phyloP scores from a whole-genome alignment of 2,329 filamentous ascomycete species.

The Dryadomyces sulphureus region DNA sequence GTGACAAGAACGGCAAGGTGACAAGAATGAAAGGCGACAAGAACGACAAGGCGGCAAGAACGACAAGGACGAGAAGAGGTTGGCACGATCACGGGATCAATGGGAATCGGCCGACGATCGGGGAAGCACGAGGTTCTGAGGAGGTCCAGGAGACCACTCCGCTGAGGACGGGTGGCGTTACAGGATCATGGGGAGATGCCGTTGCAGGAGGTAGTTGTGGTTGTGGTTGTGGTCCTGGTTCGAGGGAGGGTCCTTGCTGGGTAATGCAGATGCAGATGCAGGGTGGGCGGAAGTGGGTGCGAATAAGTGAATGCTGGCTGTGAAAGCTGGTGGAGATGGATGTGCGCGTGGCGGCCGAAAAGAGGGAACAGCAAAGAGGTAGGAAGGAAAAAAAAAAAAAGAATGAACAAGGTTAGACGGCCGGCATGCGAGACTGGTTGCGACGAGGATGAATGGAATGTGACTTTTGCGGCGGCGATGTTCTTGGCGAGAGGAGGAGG shows the following conservation, averaged over 20 bases:
- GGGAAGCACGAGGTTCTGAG: neutral
- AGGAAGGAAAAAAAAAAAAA: neutral
- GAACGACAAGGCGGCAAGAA: neutral
- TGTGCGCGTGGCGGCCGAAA: too few relatives aligned
- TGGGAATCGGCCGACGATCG: neutral
- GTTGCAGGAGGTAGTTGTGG: neutral
- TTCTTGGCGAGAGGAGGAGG: neutral
- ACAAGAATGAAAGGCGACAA: neutral
- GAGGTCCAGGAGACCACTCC: neutral
- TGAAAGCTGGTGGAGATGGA: too few relatives aligned
- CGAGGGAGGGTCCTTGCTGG: slow-evolving; percentile 1
- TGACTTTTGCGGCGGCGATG: neutral
- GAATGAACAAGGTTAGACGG: neutral
- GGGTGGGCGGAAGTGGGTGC: too few relatives aligned
- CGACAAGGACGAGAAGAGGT: neutral
- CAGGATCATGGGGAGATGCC: neutral
- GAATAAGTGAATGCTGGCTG: too few relatives aligned
- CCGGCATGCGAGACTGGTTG: neutral
- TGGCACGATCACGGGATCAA: neutral
- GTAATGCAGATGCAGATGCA: neutral
- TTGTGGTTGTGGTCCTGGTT: neutral
- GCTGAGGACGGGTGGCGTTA: neutral
- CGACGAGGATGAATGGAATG: neutral
- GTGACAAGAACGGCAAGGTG: neutral
- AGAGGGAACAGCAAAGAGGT: neutral